Percentiles rank a stretch among this genome's conserved stretches.
Evolutionary conservation across 2,329 filamentous ascomycete genomes (phyloP).

Genomic region (Stenocarpella maydis): DNA sequence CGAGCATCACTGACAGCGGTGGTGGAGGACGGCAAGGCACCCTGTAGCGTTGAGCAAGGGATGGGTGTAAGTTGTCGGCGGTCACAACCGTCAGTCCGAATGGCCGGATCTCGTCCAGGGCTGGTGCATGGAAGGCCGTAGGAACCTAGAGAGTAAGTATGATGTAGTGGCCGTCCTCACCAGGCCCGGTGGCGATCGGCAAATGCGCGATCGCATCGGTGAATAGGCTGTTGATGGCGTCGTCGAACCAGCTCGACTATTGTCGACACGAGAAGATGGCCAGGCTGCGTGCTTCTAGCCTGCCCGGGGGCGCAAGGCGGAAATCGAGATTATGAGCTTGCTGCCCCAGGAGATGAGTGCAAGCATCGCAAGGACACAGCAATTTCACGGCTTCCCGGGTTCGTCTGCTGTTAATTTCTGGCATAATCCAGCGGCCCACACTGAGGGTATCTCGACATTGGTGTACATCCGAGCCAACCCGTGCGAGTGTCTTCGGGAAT

Average conservation of each 20-base stretch:
- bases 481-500: constrained; percentile 19
- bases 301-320: not conserved
- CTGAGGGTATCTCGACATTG: not conserved
- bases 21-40: not conserved
- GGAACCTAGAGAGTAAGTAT: constrained; percentile 14
- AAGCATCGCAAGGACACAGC: constrained; percentile 18
- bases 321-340: constrained; percentile 2
- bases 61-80: not conserved
- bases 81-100: constrained; percentile 9
- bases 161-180: constrained; percentile 22
- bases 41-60: constrained; percentile 10
- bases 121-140: not conserved
- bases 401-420: constrained; percentile 20
- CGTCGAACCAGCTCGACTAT: not conserved
- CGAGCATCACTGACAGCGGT: not conserved
- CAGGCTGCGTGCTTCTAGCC: not conserved
- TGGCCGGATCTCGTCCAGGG: not conserved
- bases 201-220: constrained; percentile 1
- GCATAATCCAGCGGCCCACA: constrained; percentile 8
- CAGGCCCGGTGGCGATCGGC: constrained; percentile 4
- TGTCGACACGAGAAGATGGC: not conserved
- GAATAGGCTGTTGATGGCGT: constrained; percentile 9
- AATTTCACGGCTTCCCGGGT: constrained; percentile 3
- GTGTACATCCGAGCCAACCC: not conserved
- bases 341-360: constrained; percentile 1